A percentile compares a stretch with the other conserved stretches of the same genome.
Conservation (phyloP, 2,329 filamentous ascomycete species). For the Blastomyces parvus region DNA sequence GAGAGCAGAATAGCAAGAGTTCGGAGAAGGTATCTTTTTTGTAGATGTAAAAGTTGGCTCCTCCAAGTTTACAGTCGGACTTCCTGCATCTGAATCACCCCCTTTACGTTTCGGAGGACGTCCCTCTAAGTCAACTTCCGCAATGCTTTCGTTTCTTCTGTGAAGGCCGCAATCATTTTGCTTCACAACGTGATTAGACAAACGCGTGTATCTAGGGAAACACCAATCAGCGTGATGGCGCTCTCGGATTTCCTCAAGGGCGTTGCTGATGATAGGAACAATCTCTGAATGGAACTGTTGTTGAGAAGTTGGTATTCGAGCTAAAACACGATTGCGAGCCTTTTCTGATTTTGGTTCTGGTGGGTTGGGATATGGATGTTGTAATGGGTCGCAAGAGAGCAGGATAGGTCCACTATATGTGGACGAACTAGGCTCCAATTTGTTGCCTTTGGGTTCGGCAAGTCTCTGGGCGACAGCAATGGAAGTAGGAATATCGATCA, state of each 20-base stretch:
- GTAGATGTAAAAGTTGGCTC: conserved; percentile 2
- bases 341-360: conserved; percentile 43
- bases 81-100: not conserved
- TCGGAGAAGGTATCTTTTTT: not conserved
- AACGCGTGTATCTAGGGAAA: conserved; percentile 17
- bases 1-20: not conserved
- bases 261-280: conserved; percentile 28
- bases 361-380: conserved; percentile 40
- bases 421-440: conserved; percentile 13
- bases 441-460: conserved; percentile 12
- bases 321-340: conserved; percentile 34
- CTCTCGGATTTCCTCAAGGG: conserved; percentile 28
- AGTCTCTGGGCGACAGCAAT: conserved; percentile 46
- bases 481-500: conserved; percentile 51
- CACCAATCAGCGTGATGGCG: conserved; percentile 27
- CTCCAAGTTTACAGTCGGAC: not conserved
- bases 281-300: conserved; percentile 23
- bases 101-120: not conserved
- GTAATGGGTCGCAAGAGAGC: conserved; percentile 38
- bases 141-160: not conserved
- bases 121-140: too few relatives aligned
- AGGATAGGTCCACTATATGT: conserved; percentile 21
- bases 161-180: conserved; percentile 5
- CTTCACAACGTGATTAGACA: not conserved
- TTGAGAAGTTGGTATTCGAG: conserved; percentile 27